Percentiles rank a stretch among this genome's conserved stretches.
Evolutionary conservation across 495 filamentous ascomycete species (phyloP).

Genomic region (Aspergillus saccharolyticus): DNA sequence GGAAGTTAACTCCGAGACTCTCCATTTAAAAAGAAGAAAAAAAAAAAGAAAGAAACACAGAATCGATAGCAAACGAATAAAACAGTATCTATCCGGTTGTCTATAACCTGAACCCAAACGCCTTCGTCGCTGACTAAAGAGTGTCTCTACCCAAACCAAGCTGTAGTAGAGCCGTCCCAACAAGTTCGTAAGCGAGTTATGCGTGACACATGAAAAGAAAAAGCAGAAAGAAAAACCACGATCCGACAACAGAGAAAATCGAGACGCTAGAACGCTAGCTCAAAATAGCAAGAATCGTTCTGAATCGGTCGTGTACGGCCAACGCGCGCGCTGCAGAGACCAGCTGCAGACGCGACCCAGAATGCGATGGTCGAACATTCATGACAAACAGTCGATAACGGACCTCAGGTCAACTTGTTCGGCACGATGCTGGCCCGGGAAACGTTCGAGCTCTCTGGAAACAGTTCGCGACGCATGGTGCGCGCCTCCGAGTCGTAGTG

Average conservation of each 20-base stretch:
- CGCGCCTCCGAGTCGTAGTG: slow-evolving; percentile 34
- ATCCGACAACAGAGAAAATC: no score
- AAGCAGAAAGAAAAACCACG: slow-evolving; percentile 1
- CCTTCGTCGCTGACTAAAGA: slow-evolving; percentile 8
- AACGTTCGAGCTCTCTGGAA: slow-evolving; percentile 37
- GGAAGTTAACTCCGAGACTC: neutral
- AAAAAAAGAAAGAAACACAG: no score
- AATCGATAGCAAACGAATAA: neutral
- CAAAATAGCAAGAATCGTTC: neutral
- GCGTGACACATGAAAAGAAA: neutral
- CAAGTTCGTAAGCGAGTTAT: slow-evolving; percentile 2
- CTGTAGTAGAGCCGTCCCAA: neutral
- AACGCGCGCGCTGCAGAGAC: slow-evolving; percentile 7
- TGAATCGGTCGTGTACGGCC: neutral
- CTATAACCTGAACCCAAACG: slow-evolving; percentile 8
- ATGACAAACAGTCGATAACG: neutral
- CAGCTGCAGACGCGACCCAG: slow-evolving; percentile 10
- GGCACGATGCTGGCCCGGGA: slow-evolving; percentile 38
- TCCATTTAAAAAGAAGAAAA: no score
- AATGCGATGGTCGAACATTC: neutral
- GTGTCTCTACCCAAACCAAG: neutral
- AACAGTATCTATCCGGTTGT: slow-evolving; percentile 9
- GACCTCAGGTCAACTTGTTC: slow-evolving; percentile 27
- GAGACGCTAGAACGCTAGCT: slow-evolving; percentile 6
- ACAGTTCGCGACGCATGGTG: slow-evolving; percentile 37